Conservation (phyloP, 345 rosid species). For the Salix udensis region DNA sequence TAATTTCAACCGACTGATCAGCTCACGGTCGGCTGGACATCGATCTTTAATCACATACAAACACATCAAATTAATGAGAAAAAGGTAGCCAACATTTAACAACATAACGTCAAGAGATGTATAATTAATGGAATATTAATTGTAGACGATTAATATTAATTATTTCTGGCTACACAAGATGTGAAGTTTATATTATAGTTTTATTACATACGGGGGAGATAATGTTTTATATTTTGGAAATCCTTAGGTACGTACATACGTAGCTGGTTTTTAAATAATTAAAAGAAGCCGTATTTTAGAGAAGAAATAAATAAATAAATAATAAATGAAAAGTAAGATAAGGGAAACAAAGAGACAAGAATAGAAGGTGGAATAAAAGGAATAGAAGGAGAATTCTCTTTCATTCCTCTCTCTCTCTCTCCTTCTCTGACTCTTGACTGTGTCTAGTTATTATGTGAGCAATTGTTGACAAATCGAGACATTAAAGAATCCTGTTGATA, state of each 20-base stretch:
- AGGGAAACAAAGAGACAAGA: not conserved
- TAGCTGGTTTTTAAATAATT: not conserved
- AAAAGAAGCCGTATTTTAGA: not conserved
- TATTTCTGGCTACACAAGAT: not conserved
- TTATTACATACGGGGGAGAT: not conserved
- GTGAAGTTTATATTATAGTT: not conserved
- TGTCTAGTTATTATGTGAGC: not conserved
- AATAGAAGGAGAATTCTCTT: conserved; percentile 10
- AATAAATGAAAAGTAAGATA: no score
- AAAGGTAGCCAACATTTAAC: not conserved
- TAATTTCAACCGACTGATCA: no score
- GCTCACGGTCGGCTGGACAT: not conserved
- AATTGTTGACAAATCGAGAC: conserved; percentile 16
- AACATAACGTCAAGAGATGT: not conserved
- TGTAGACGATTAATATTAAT: not conserved
- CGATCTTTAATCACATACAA: not conserved
- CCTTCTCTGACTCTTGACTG: conserved; percentile 8
- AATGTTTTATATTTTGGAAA: not conserved
- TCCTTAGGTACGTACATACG: not conserved
- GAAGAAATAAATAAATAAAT: no score
- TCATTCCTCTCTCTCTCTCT: conserved; percentile 1
- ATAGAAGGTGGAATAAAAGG: conserved; percentile 12
- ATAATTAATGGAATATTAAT: not conserved
- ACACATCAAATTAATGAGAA: not conserved
- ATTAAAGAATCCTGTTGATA: not conserved